phyloP scores from a whole-genome alignment of 2,329 filamentous ascomycete species.

The Xylariomycetidae sp. region DNA sequence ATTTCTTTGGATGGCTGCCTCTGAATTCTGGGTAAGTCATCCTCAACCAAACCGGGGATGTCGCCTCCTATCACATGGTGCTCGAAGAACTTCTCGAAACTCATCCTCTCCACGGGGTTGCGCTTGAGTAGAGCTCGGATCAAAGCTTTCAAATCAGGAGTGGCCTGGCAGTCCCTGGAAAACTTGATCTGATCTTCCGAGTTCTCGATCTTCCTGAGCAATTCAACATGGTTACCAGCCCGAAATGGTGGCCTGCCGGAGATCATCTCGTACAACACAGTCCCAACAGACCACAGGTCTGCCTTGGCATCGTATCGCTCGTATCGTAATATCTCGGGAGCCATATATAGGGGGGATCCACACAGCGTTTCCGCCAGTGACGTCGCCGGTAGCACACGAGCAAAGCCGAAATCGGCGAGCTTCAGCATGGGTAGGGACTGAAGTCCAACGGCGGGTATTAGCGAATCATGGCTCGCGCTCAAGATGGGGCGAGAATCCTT shows the following conservation, averaged over 20 bases:
- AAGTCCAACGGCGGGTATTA: conserved; percentile 76
- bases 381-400: conserved; percentile 82
- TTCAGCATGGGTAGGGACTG: conserved; percentile 91
- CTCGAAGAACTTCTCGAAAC: conserved; percentile 80
- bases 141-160: conserved; percentile 71
- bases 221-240: conserved; percentile 89
- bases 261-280: conserved; percentile 93
- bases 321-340: conserved; percentile 92
- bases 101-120: conserved; percentile 78
- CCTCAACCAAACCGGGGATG: conserved; percentile 77
- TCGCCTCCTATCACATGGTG: conserved; percentile 67
- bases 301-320: conserved; percentile 97
- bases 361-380: conserved; percentile 94
- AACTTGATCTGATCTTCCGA: conserved; percentile 84
- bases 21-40: conserved; percentile 56
- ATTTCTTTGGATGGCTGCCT: conserved; percentile 29
- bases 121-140: conserved; percentile 80
- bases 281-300: conserved; percentile 96
- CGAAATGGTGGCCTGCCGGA: conserved; percentile 86
- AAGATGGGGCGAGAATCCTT: conserved; percentile 66
- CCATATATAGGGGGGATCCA: conserved; percentile 97
- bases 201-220: conserved; percentile 86
- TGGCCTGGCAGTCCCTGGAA: conserved; percentile 65
- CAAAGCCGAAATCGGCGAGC: conserved; percentile 98
- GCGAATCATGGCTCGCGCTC: conserved; percentile 70